Evolutionary conservation across 495 filamentous ascomycete species (phyloP).

Genomic region (Daldinia caldariorum): DNA sequence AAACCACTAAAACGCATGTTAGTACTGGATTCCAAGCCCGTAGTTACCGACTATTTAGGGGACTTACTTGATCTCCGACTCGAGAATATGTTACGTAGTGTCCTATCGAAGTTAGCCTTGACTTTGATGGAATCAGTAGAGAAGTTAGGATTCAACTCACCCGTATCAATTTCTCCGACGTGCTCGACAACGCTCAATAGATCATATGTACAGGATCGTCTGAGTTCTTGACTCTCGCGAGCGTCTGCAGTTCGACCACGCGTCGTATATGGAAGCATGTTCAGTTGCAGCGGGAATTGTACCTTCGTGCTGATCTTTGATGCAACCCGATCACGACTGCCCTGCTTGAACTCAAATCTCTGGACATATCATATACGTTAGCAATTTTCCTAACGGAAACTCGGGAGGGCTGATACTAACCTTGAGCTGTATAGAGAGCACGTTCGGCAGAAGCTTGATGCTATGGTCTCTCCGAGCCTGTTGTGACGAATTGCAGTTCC

Average conservation of each 20-base stretch:
- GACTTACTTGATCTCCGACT: conserved; percentile 75
- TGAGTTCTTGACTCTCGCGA: conserved; percentile 59
- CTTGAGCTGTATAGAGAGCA: conserved; percentile 92
- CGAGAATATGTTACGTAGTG: conserved; percentile 91
- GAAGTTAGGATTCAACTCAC: conserved; percentile 23
- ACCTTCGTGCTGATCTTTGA: conserved; percentile 85
- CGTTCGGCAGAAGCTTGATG: conserved; percentile 81
- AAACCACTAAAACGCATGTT: conserved; percentile 71
- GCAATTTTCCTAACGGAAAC: neutral
- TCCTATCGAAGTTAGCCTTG: conserved; percentile 52
- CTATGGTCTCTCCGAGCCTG: conserved; percentile 81
- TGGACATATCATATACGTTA: conserved; percentile 44
- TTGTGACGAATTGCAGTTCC: conserved; percentile 74
- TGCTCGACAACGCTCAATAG: conserved; percentile 87
- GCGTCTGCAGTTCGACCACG: conserved; percentile 57
- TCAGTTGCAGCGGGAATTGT: conserved; percentile 83
- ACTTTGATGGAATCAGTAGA: neutral
- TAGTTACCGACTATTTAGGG: neutral
- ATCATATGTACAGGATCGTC: conserved; percentile 75
- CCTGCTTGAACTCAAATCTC: conserved; percentile 81
- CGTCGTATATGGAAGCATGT: conserved; percentile 88
- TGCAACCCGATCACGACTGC: conserved; percentile 65
- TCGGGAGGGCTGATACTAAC: conserved; percentile 53
- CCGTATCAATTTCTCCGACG: conserved; percentile 83
- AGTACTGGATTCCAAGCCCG: neutral